Conservation (phyloP, 345 rosid species). For the Chamaenerion angustifolium region DNA sequence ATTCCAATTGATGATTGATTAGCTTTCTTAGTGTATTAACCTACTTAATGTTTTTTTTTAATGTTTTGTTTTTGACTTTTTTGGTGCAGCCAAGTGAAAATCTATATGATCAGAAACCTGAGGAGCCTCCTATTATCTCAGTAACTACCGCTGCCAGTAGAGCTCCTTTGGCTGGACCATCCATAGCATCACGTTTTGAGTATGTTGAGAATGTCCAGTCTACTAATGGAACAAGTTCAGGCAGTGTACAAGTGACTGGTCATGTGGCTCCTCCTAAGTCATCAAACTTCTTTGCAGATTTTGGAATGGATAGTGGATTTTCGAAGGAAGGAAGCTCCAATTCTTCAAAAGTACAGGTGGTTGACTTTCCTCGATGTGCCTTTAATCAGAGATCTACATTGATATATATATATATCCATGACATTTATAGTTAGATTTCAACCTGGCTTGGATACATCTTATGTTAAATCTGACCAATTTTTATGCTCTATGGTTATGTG, state of each 20-base stretch:
- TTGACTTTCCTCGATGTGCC: neutral
- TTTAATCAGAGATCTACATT: too few species aligned
- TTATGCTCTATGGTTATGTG: too few species aligned
- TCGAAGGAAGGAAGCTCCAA: slow-evolving; percentile 44
- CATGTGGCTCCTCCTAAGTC: slow-evolving; percentile 96
- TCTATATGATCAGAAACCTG: slow-evolving; percentile 96
- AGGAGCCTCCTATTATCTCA: slow-evolving; percentile 46
- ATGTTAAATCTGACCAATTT: neutral
- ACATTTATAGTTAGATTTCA: neutral
- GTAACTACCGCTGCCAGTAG: slow-evolving; percentile 41
- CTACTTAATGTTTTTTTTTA: neutral
- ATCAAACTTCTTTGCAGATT: slow-evolving; percentile 76
- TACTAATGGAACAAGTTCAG: slow-evolving; percentile 28
- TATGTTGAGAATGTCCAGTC: slow-evolving; percentile 56
- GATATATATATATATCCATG: too few species aligned
- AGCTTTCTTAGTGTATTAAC: neutral
- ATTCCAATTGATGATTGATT: too few species aligned
- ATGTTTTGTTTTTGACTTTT: slow-evolving; percentile 1
- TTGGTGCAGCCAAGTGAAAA: slow-evolving; percentile 57
- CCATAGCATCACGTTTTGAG: slow-evolving; percentile 77
- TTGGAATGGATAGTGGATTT: slow-evolving; percentile 69
- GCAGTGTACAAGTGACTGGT: slow-evolving; percentile 59
- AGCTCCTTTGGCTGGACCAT: slow-evolving; percentile 31
- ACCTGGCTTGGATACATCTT: too few species aligned
- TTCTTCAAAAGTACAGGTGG: slow-evolving; percentile 65